Percentiles rank a stretch among this genome's conserved stretches.
Evolutionary conservation across 306 rosid genomes (phyloP).

Genomic region (Cucurbita pepo): DNA sequence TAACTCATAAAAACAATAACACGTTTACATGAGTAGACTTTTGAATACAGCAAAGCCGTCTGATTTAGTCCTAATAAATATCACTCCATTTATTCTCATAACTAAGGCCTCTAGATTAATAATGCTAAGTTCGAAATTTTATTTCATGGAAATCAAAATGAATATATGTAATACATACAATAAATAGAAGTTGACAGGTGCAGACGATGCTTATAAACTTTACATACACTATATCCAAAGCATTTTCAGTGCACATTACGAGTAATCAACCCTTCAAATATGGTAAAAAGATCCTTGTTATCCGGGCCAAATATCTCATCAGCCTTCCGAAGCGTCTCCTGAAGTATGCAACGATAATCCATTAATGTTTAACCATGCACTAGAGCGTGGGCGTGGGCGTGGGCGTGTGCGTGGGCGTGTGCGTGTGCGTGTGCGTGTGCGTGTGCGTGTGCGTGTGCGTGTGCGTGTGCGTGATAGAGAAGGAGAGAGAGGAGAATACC

Average conservation of each 20-base stretch:
- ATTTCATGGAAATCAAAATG: background rate
- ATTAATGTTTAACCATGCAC: background rate
- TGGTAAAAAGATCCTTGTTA: conserved; percentile 64
- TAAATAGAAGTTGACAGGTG: background rate
- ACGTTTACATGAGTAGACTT: too few relatives aligned
- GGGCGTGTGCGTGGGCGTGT: background rate
- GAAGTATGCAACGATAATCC: conserved; percentile 9
- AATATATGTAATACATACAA: background rate
- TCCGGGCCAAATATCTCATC: conserved; percentile 86
- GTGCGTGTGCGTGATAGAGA: background rate
- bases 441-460: background rate
- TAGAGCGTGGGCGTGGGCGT: background rate
- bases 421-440: background rate
- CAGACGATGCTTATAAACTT: background rate
- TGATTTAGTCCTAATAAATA: background rate
- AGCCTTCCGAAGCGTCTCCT: conserved; percentile 82
- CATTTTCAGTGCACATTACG: conserved; percentile 49
- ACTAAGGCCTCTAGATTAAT: background rate
- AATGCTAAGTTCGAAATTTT: background rate
- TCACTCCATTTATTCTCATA: background rate
- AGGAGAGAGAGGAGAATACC: conserved; percentile 17
- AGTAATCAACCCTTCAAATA: conserved; percentile 77
- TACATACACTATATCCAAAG: background rate
- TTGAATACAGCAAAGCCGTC: background rate
- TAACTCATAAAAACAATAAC: too few relatives aligned